Percentiles rank a stretch among this genome's conserved stretches.
These are phyloP conservation scores for Lumnitzera racemosa DNA, from an alignment of 345 rosid species.

Conservation along the genomic window DNA sequence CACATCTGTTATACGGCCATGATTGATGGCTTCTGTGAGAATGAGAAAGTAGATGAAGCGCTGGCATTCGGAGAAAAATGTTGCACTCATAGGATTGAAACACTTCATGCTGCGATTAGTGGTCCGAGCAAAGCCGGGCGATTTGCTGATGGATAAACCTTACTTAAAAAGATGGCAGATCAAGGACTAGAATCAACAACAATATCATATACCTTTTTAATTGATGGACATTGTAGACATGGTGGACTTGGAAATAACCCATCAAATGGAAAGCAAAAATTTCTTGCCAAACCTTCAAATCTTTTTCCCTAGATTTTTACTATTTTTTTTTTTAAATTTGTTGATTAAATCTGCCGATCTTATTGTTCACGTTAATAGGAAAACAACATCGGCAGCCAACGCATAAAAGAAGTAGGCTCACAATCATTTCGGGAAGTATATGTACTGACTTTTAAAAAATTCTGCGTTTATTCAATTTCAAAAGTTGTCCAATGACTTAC, in stretches of 20 bases:
- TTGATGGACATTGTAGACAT: conserved; percentile 42
- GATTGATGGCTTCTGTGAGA: conserved; percentile 56
- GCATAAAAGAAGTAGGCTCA: too few relatives aligned
- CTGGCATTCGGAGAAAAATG: conserved; percentile 38
- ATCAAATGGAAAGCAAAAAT: conserved; percentile 35
- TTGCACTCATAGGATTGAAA: conserved; percentile 32
- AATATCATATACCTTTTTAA: conserved; percentile 52
- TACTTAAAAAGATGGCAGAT: conserved; percentile 32
- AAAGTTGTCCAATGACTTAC: too few relatives aligned
- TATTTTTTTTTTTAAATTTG: too few relatives aligned
- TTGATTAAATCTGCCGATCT: too few relatives aligned
- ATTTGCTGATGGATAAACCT: conserved; percentile 30
- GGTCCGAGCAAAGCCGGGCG: conserved; percentile 34
- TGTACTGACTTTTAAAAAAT: too few relatives aligned
- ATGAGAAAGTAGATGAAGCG: conserved; percentile 43
- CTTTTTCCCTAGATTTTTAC: too few relatives aligned
- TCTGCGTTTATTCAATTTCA: too few relatives aligned
- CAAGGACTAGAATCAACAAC: conserved; percentile 38
- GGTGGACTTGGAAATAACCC: conserved; percentile 32
- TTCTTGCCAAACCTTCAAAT: conserved; percentile 44
- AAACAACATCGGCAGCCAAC: too few relatives aligned
- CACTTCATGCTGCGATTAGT: conserved; percentile 41
- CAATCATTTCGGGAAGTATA: too few relatives aligned
- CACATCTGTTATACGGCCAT: conserved; percentile 43
- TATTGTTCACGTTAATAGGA: too few relatives aligned